Evolutionary conservation across 2,329 filamentous ascomycete species (phyloP).

Genomic region (Phialemonium atrogriseum): DNA sequence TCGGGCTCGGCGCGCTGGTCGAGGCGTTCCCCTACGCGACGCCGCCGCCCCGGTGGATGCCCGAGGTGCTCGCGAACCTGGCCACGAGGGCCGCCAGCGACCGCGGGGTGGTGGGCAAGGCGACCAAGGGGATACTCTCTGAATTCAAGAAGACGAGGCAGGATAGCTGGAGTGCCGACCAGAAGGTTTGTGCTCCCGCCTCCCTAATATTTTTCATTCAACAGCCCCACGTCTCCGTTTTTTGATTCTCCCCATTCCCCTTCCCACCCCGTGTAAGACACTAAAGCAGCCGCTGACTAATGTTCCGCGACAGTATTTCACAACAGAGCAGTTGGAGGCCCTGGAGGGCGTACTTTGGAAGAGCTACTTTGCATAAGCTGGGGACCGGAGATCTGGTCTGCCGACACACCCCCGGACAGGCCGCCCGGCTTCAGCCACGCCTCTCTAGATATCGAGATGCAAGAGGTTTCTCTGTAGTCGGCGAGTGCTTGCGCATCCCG

Average conservation of each 20-base stretch:
- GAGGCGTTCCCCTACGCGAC: conserved; percentile 95
- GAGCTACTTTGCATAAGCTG: conserved; percentile 83
- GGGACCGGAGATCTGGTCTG: too few species aligned
- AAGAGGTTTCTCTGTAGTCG: too few species aligned
- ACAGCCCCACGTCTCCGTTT: too few species aligned
- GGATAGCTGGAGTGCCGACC: conserved; percentile 96
- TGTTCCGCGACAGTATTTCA: conserved; percentile 56
- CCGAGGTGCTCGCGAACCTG: conserved; percentile 78
- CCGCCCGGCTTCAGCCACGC: too few species aligned
- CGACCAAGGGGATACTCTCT: conserved; percentile 85
- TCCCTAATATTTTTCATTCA: too few species aligned
- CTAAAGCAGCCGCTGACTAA: neutral
- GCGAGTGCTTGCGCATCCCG: too few species aligned
- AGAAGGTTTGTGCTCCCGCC: conserved; percentile 73
- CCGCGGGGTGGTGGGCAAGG: conserved; percentile 86
- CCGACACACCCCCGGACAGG: too few species aligned
- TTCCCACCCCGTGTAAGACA: neutral
- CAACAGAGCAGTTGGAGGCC: conserved; percentile 86
- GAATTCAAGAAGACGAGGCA: conserved; percentile 99
- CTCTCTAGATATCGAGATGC: too few species aligned
- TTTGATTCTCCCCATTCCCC: neutral
- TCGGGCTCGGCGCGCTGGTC: conserved; percentile 83
- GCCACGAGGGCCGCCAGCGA: conserved; percentile 82
- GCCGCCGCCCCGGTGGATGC: conserved; percentile 89
- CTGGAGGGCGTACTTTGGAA: conserved; percentile 97